A percentile compares a stretch with the other conserved stretches of the same genome.
Conservation (phyloP, 2,329 filamentous ascomycete species). For the Colletotrichum melonis region DNA sequence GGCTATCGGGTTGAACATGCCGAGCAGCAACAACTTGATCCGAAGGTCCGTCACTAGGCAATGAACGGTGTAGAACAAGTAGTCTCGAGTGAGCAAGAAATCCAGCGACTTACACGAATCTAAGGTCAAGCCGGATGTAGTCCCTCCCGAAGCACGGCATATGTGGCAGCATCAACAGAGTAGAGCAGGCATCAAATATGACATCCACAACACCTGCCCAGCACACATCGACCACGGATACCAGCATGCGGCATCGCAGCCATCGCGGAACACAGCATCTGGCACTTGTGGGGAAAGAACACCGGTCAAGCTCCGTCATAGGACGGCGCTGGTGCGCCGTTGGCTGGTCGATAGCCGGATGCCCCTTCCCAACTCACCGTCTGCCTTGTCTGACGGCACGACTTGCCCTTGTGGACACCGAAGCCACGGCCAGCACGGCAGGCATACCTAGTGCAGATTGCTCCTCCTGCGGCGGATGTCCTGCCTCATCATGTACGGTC, state of each 20-base stretch:
- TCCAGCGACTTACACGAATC: neutral
- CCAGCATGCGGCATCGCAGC: neutral
- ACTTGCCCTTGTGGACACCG: neutral
- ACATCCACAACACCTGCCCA: neutral
- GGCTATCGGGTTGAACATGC: neutral
- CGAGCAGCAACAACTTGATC: neutral
- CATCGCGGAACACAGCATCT: neutral
- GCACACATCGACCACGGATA: neutral
- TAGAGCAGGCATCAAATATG: neutral
- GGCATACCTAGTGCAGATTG: neutral
- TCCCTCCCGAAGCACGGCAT: neutral
- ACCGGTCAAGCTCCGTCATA: neutral
- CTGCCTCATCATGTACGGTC: neutral
- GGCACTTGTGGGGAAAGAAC: neutral
- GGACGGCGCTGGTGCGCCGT: slow-evolving; percentile 1
- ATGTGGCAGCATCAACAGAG: neutral
- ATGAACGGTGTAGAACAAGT: neutral
- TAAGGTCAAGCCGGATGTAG: neutral
- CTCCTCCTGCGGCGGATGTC: neutral
- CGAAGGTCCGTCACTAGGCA: neutral
- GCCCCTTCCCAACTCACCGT: neutral
- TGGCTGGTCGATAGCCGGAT: neutral
- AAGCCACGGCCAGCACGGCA: neutral
- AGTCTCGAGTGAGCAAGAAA: neutral
- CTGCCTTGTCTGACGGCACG: slow-evolving; percentile 2